Base-by-base conservation (phyloP, 2,329 filamentous ascomycete genomes). In the Fusarium sp. region DNA sequence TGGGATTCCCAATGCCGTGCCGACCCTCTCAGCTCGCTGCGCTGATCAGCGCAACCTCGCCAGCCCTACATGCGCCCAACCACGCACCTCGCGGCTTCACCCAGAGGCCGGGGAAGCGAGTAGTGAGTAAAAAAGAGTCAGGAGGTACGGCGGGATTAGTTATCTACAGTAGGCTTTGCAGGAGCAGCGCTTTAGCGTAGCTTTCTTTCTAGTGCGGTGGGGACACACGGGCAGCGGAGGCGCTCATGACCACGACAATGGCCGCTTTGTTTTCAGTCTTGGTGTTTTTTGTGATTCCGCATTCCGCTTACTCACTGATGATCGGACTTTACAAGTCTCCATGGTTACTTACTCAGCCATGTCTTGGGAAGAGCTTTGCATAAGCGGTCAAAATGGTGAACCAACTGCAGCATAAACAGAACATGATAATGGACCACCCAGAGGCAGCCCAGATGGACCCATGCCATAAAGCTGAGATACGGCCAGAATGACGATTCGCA, bases 301-400 rank as follows among this genome's bases (percentile, higher is more conserved):
- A 33, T 71, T 42, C 71, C 71, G 71, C 71, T 74, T 68, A 74
- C 68, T 69, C 58, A 69, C 52, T 40, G 52, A 42, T 64, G 16
- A 45, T 35, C 45, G 22, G 57, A 63, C 22, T 50, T 62, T 66
- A 66, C 54, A 61, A 52, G n/a, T 61, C 18, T 38, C 11, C 25
- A 14, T 40, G 56, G 35, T 27, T 25, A 47, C 38, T 73, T 74
- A 61, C 56, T 67, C 62, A 60, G 62, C 62, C 25, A 35, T 47
- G 33, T 50, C 22, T 16, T 29, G 18, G 14, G 16, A 31, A 25
- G 14, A 27, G 10, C 29, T 36, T 5, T 14, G 18, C 58, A 60
- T 31, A 25, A 38, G 59, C 31, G 60, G 60, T 54, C 60, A 63
- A 54, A 36, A 18, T 16, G 27, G 40, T 13, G 45, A 47, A 52